Evolutionary conservation across 176 grass and related monocot genomes (phyloP), one percentile per base, ranked within the genome.

Genomic region (Phoenix dactylifera): DNA sequence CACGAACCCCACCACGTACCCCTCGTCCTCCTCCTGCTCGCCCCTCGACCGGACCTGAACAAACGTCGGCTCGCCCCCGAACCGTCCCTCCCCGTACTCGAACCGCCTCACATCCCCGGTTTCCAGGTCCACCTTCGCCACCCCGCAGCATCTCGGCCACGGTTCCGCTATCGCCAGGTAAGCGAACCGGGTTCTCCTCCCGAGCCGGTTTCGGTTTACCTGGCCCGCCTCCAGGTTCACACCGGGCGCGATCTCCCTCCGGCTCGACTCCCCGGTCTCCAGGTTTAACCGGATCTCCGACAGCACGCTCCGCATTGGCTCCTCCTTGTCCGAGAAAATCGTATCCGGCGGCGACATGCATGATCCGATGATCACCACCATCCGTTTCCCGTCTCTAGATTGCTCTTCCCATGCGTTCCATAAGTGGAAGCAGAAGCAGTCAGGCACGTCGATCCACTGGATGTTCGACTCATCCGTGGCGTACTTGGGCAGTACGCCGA

Each of bases 111-210:
- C 25, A 4, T 59, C 25, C 4, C 57, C 25, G 12, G 24, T 59
- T 12, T 59, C 57, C 57, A 59, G 57, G 25, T 59, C 57, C 57
- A 59, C 57, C 57, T 59, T 59, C 14, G 57, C 57, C 57, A 59
- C 15, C 4, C 57, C 57, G 57, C 15, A 16, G 57, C 57, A 59
- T 25, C 57, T 24, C 0, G 57, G 57, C 57, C 57, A 59, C 15
- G 57, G 57, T 14, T 59, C 57, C 23, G 57, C 57, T 16, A 59
- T 59, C 57, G 57, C 57, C 4, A 59, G 24, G 24, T 30, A 59
- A 12, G 57, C 57, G 16, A 59, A 59, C 24, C 57, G 57, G 24
- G 57, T 29, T 24, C 24, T 59, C 57, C 57, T 59, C 57, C 25
- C 57, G 4, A 59, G 57, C 16, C 12, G 24, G 57, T 28, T 7